phyloP scores from a whole-genome alignment of 108 stramenopile species.

The Aurantiochytrium sp. region DNA sequence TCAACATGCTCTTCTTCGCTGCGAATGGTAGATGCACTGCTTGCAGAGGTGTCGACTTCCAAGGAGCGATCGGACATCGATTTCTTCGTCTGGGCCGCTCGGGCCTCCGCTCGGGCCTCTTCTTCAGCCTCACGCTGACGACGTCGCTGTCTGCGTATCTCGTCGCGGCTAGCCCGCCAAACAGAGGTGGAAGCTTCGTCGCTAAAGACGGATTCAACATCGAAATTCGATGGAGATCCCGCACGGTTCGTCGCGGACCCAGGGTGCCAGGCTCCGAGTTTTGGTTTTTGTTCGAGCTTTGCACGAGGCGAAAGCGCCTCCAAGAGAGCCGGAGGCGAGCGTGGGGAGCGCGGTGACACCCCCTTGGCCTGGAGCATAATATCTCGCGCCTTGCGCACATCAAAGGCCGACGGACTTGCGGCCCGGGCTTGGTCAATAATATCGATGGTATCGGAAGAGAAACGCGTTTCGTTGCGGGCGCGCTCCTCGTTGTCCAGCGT shows the following conservation, averaged over 20 bases:
- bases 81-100: no score
- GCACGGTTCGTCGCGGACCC: background rate
- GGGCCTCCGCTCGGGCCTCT: no score
- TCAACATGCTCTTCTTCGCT: no score
- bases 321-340: background rate
- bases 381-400: background rate
- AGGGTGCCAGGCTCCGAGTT: background rate
- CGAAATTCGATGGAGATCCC: background rate
- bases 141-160: no score
- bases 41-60: no score
- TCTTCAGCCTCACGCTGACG: no score
- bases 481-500: background rate
- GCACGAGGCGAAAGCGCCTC: background rate
- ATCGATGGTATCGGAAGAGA: background rate
- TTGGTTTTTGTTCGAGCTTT: background rate
- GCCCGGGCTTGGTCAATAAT: background rate
- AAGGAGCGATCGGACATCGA: no score
- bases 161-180: background rate
- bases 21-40: no score
- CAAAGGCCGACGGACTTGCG: background rate
- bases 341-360: background rate
- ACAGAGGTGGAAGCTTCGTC: background rate
- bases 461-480: background rate
- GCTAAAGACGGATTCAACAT: background rate
- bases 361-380: background rate